phyloP scores from a whole-genome alignment of 2,329 filamentous ascomycete genomes.

The Volutella citrinella region DNA sequence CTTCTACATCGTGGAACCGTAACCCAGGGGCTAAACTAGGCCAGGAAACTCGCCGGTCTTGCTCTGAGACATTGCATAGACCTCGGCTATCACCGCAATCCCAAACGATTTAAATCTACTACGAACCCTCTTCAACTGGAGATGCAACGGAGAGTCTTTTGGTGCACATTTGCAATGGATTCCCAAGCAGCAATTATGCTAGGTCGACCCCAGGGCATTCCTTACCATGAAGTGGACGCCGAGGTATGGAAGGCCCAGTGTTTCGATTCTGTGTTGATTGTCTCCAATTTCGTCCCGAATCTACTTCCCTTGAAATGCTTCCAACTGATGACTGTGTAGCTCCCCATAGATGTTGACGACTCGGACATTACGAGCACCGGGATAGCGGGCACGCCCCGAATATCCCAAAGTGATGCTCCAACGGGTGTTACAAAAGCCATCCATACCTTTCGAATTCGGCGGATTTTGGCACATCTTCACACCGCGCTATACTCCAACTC shows the following conservation, averaged over 20 bases:
- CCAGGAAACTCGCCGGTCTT: conserved; percentile 9
- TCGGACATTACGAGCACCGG: conserved; percentile 1
- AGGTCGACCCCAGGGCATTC: conserved; percentile 6
- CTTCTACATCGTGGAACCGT: neutral
- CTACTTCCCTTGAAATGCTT: no score
- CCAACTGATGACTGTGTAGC: neutral
- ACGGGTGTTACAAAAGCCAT: conserved; percentile 4
- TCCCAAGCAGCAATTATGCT: conserved; percentile 4
- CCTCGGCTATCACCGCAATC: conserved; percentile 8
- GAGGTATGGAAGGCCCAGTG: conserved; percentile 6
- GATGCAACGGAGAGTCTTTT: conserved; percentile 7
- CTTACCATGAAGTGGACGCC: conserved; percentile 7
- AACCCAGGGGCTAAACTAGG: neutral
- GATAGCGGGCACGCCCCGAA: neutral
- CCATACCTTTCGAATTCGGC: conserved; percentile 7
- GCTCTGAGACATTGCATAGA: conserved; percentile 10
- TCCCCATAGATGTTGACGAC: conserved; percentile 9
- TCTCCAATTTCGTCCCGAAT: no score
- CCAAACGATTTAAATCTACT: neutral
- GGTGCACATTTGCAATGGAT: conserved; percentile 9
- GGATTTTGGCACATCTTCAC: no score
- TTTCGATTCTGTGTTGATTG: no score
- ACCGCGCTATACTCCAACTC: no score
- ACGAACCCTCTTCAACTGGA: conserved; percentile 1
- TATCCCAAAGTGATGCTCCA: neutral